Percentiles rank a stretch among this genome's conserved stretches.
phyloP scores from a whole-genome alignment of 2,329 filamentous ascomycete genomes.

The Epichloe scottii region DNA sequence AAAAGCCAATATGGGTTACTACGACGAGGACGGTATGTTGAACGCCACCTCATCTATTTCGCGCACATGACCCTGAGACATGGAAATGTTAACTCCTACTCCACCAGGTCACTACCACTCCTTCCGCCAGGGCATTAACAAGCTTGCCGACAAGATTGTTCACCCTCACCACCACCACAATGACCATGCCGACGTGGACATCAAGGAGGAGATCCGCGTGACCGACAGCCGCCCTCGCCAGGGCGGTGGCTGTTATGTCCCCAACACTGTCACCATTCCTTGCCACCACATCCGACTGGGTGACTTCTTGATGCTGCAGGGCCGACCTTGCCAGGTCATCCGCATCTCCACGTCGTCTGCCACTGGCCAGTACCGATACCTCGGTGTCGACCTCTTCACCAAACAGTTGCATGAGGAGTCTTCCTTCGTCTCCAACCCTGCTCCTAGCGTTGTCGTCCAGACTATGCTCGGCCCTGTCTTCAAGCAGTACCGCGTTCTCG shows the following conservation, averaged over 20 bases:
- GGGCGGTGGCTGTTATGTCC: conserved; percentile 25
- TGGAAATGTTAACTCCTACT: conserved; percentile 7
- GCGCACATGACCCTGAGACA: conserved; percentile 3
- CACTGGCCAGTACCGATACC: conserved; percentile 98
- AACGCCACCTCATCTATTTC: background rate
- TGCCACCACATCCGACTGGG: conserved; percentile 99
- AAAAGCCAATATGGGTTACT: conserved; percentile 51
- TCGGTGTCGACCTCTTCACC: conserved; percentile 99
- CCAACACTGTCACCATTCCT: conserved; percentile 93
- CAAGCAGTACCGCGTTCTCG: conserved; percentile 99
- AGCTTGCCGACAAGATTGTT: conserved; percentile 42
- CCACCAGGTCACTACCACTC: conserved; percentile 47
- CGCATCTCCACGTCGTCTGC: conserved; percentile 96
- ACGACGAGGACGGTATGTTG: conserved; percentile 46
- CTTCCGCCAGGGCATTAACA: conserved; percentile 42
- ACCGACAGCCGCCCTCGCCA: conserved; percentile 17
- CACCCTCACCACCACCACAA: conserved; percentile 31
- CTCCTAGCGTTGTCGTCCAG: conserved; percentile 93
- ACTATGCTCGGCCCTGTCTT: conserved; percentile 98
- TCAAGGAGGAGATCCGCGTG: conserved; percentile 15
- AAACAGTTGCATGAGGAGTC: conserved; percentile 99
- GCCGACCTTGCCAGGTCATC: conserved; percentile 98
- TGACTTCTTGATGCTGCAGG: conserved; percentile 97
- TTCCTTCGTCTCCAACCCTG: conserved; percentile 92
- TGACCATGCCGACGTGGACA: conserved; percentile 37